A percentile compares a stretch with the other conserved stretches of the same genome.
phyloP scores from a whole-genome alignment of 352 stramenopile species.

The Phytophthora tubulina region DNA sequence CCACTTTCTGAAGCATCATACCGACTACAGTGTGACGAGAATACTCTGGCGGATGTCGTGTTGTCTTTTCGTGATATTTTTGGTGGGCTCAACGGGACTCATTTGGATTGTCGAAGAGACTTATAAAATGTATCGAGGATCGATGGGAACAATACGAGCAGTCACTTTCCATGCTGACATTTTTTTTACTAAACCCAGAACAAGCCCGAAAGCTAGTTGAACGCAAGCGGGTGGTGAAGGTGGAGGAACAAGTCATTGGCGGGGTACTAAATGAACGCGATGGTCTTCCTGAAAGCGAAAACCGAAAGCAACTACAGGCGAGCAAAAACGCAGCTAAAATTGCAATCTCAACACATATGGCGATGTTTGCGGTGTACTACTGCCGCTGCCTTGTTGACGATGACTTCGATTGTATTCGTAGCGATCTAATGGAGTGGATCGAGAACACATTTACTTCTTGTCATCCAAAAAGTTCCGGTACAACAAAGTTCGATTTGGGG shows the following conservation, averaged over 20 bases:
- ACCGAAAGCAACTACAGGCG: not conserved
- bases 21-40: not conserved
- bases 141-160: not conserved
- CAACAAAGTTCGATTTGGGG: not conserved
- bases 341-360: slow-evolving; percentile 1
- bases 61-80: slow-evolving; percentile 10
- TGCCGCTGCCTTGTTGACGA: not conserved
- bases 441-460: not conserved
- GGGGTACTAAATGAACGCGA: not conserved
- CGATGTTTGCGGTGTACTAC: slow-evolving; percentile 9
- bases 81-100: not conserved
- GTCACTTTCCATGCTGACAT: not conserved
- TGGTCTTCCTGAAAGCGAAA: not conserved
- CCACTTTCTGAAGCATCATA: slow-evolving; percentile 7
- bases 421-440: slow-evolving; percentile 6
- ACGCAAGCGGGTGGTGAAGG: not conserved
- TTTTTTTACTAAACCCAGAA: not conserved
- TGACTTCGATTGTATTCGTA: slow-evolving; percentile 7
- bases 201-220: not conserved
- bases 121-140: not conserved
- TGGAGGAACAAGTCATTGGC: not conserved
- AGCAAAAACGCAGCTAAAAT: slow-evolving; percentile 1
- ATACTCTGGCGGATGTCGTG: not conserved
- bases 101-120: not conserved
- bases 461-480: not conserved